A percentile compares a stretch with the other conserved stretches of the same genome.
phyloP scores from a whole-genome alignment of 1,284 basidiomycete genomes.

The Cronartium ribicola region DNA sequence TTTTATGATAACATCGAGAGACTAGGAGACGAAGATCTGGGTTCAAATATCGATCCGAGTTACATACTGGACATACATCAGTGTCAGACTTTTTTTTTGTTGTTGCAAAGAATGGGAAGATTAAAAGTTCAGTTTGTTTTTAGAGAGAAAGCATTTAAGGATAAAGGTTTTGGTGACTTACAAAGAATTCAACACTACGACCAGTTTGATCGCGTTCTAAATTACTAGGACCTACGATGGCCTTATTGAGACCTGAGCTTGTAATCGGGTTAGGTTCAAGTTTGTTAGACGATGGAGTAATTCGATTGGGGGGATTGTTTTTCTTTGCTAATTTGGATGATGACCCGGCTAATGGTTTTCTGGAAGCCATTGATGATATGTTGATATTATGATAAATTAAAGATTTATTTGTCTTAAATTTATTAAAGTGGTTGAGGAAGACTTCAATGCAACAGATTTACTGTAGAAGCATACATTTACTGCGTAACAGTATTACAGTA shows the following conservation, averaged over 20 bases:
- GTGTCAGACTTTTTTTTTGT: constrained; percentile 65
- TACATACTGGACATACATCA: constrained; percentile 95
- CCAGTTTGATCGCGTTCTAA: constrained; percentile 25
- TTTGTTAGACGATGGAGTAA: neutral
- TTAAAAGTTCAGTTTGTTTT: neutral
- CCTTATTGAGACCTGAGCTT: constrained; percentile 1
- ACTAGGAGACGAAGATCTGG: constrained; percentile 89
- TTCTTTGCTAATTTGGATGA: neutral
- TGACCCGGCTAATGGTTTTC: neutral
- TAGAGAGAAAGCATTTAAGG: neutral
- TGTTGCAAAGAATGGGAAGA: neutral
- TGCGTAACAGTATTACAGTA: too few species aligned
- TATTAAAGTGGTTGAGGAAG: too few species aligned
- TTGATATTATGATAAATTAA: neutral
- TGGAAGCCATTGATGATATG: neutral
- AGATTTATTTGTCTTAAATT: neutral
- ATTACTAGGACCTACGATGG: constrained; percentile 26
- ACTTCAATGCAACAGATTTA: too few species aligned
- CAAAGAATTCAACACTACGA: constrained; percentile 36
- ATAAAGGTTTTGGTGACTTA: neutral
- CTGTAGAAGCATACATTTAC: too few species aligned
- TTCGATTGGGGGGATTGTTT: neutral
- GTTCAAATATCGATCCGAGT: constrained; percentile 92
- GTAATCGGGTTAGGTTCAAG: constrained; percentile 15
- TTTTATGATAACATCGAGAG: constrained; percentile 95